Base-by-base conservation (phyloP, 1,284 basidiomycete genomes). In the Pyrrhoderma noxium region DNA sequence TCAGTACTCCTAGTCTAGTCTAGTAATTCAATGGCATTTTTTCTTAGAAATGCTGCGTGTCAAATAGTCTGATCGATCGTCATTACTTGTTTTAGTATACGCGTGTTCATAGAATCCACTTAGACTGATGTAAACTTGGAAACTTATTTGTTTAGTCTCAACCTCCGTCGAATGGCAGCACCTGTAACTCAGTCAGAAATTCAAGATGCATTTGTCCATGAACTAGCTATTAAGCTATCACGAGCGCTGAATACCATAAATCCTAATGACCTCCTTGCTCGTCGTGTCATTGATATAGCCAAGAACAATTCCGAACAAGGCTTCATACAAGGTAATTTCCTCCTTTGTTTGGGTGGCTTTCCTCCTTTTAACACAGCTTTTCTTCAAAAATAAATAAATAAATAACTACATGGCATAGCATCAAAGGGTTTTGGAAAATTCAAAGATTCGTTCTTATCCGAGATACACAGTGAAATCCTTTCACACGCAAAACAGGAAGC, bases 401-500 rank as follows among this genome's bases (percentile, higher is more conserved):
- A n/a, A n/a, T n/a, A n/a, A n/a, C n/a, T n/a, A n/a, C n/a, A 5
- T 19, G 9, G 9, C 39, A 50, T 60, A 82, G 91, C 91, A 58
- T 84, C 89, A 45, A 77, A 75, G 53, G 74, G 83, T 25, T 95
- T 95, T 69, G 91, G 90, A 64, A 88, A 90, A 70, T 93, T 94
- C 64, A 76, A 85, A 61, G 80, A 74, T 55, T 70, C 75, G 14
- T 77, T 80, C 52, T 70, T 85, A 19, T 62, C 74, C 25, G 76
- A 81, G 22, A 67, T 86, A 2, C 77, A 79, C 64, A 68, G 69
- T 54, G 72, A 76, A 53, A 77, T 79, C 50, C 59, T 82, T 61
- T 75, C 79, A 52, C 82, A 89, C 70, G 70, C 72, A 56, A 74
- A 80, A 65, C 80, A 87, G 68, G 76, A 83, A 64, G 72, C 70